A percentile compares a stretch with the other conserved stretches of the same genome.
These are phyloP conservation scores for Serendipita indica DNA, from an alignment of 768 basidiomycete species.

Conservation along the genomic window DNA sequence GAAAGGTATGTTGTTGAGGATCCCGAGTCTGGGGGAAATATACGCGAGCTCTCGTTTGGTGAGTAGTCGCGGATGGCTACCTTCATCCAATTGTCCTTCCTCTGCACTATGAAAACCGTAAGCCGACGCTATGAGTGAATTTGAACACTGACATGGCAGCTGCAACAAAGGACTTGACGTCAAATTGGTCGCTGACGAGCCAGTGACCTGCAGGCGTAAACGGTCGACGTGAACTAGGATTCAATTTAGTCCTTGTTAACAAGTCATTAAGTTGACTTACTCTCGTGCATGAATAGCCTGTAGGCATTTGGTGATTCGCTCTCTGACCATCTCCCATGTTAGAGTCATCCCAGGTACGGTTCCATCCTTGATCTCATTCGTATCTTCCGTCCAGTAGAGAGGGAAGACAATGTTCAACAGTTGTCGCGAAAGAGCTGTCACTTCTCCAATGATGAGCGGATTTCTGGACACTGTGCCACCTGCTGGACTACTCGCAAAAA, in stretches of 20 bases:
- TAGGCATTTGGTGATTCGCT: constrained; percentile 62
- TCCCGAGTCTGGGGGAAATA: constrained; percentile 71
- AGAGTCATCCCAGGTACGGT: constrained; percentile 30
- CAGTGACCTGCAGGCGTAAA: constrained; percentile 80
- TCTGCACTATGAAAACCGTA: constrained; percentile 34
- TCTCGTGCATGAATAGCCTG: constrained; percentile 77
- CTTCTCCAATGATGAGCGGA: constrained; percentile 69
- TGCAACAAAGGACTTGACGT: constrained; percentile 61
- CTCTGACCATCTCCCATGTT: constrained; percentile 56
- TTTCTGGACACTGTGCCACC: constrained; percentile 34
- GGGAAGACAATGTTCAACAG: constrained; percentile 74
- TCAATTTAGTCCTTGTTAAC: constrained; percentile 12
- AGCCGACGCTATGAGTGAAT: neutral
- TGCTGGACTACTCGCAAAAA: constrained; percentile 42
- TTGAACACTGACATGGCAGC: constrained; percentile 62
- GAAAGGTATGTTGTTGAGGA: constrained; percentile 93
- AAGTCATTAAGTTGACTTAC: constrained; percentile 32
- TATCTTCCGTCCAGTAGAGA: constrained; percentile 52
- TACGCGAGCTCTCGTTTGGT: constrained; percentile 58
- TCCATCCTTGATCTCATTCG: constrained; percentile 27
- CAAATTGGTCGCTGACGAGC: constrained; percentile 48
- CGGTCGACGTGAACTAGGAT: constrained; percentile 55
- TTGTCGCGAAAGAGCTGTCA: constrained; percentile 57
- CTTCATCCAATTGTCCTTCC: constrained; percentile 31
- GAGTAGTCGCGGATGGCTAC: constrained; percentile 21